phyloP scores from a whole-genome alignment of 2,329 filamentous ascomycete genomes.

The Macrophomina pseudophaseolina region DNA sequence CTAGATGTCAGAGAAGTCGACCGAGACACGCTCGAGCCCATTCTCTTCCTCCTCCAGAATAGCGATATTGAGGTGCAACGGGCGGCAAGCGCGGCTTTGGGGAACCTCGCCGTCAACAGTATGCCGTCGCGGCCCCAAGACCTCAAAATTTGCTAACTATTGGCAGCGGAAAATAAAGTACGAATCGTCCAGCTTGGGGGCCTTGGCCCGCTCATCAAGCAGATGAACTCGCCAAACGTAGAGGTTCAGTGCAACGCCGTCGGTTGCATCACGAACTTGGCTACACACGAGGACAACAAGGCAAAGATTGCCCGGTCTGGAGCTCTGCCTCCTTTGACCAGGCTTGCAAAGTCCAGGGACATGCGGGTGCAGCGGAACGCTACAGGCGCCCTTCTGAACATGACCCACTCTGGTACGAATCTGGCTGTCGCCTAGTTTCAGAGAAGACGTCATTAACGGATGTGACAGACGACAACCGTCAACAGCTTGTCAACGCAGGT shows the following conservation, averaged over 20 bases:
- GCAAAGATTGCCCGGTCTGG: constrained; percentile 97
- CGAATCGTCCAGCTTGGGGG: constrained; percentile 92
- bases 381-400: constrained; percentile 93
- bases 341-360: constrained; percentile 93
- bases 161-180: constrained; percentile 94
- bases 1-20: constrained; percentile 96
- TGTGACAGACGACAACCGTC: constrained; percentile 84
- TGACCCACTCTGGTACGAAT: constrained; percentile 91
- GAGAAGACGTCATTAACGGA: constrained; percentile 30
- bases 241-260: constrained; percentile 99
- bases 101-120: constrained; percentile 98
- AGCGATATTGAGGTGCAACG: constrained; percentile 96
- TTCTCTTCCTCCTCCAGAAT: constrained; percentile 92
- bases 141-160: constrained; percentile 48
- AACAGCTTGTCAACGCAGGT: constrained; percentile 95
- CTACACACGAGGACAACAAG: constrained; percentile 99
- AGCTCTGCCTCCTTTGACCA: constrained; percentile 86
- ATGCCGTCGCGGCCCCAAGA: constrained; percentile 37
- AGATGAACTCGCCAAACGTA: constrained; percentile 98
- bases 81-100: constrained; percentile 92
- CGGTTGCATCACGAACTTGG: constrained; percentile 96
- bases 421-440: constrained; percentile 19
- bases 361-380: constrained; percentile 99
- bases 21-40: constrained; percentile 91
- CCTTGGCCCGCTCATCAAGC: constrained; percentile 86